A percentile compares a stretch with the other conserved stretches of the same genome.
These are phyloP conservation scores for Pyricularia pennisetigena DNA, from an alignment of 2,329 filamentous ascomycete species.

Conservation along the genomic window DNA sequence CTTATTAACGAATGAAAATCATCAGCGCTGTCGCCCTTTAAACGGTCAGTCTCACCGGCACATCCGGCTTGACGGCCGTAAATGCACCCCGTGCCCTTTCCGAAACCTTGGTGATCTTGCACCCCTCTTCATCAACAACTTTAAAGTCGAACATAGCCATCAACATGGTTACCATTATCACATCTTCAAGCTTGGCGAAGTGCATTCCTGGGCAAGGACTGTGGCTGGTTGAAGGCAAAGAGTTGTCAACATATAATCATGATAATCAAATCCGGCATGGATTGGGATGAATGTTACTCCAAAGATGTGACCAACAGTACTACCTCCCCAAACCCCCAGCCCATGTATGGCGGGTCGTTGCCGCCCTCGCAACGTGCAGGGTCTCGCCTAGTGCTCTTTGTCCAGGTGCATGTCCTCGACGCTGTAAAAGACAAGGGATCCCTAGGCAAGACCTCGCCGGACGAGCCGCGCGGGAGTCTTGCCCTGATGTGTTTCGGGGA, in stretches of 20 bases:
- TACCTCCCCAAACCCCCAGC: slow-evolving; percentile 26
- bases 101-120: slow-evolving; percentile 19
- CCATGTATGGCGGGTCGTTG: slow-evolving; percentile 19
- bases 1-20: background rate
- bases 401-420: slow-evolving; percentile 39
- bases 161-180: slow-evolving; percentile 37
- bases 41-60: slow-evolving; percentile 19
- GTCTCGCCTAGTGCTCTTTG: slow-evolving; percentile 41
- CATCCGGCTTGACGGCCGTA: slow-evolving; percentile 27
- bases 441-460: slow-evolving; percentile 38
- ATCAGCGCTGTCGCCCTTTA: background rate
- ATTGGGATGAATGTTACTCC: background rate
- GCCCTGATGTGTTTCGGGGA: slow-evolving; percentile 37
- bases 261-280: background rate
- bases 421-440: slow-evolving; percentile 34
- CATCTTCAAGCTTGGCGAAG: slow-evolving; percentile 44
- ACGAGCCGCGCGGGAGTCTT: slow-evolving; percentile 29
- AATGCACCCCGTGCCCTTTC: slow-evolving; percentile 23
- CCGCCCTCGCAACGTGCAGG: slow-evolving; percentile 40
- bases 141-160: slow-evolving; percentile 36
- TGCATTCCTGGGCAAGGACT: slow-evolving; percentile 19
- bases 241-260: background rate
- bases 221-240: background rate
- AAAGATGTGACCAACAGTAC: background rate
- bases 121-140: slow-evolving; percentile 29